Conservation (phyloP, 805 yeast species). For the Teunomyces aglyptinius region DNA sequence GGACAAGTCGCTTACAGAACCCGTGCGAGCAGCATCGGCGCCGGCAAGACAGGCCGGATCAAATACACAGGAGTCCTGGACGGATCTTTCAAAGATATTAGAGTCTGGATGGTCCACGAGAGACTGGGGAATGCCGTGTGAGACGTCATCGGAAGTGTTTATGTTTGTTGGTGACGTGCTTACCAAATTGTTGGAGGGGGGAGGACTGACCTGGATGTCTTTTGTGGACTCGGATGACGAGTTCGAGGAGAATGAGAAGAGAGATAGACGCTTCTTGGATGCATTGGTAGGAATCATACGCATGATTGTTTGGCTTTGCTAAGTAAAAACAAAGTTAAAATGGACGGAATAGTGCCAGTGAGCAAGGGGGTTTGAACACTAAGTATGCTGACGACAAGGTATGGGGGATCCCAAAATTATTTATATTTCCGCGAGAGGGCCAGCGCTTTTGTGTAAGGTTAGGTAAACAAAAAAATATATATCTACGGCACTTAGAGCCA, state of each 20-base stretch:
- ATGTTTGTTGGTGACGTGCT: conserved; percentile 9
- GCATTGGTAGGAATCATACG: not conserved
- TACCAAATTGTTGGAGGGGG: conserved; percentile 4
- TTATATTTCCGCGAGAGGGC: conserved; percentile 3
- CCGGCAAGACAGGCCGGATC: conserved; percentile 7
- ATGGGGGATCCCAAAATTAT: conserved; percentile 2
- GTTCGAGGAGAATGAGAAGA: conserved; percentile 21
- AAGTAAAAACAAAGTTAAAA: too few species aligned
- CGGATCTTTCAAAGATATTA: conserved; percentile 42
- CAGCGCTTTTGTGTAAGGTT: not conserved
- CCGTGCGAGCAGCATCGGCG: not conserved
- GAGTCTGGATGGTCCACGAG: conserved; percentile 20
- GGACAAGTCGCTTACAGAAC: not conserved
- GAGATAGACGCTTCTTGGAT: conserved; percentile 20
- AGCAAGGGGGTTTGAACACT: too few species aligned
- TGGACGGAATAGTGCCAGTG: too few species aligned
- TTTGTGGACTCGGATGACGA: conserved; percentile 2
- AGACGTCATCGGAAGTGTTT: conserved; percentile 12
- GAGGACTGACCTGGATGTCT: not conserved
- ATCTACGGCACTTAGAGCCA: not conserved
- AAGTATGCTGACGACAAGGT: not conserved
- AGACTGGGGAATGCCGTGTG: conserved; percentile 11
- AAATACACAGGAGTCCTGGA: conserved; percentile 29
- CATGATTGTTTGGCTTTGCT: not conserved
- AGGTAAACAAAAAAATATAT: not conserved